phyloP scores from a whole-genome alignment of 305 asterid genomes.

The Lippia alba region DNA sequence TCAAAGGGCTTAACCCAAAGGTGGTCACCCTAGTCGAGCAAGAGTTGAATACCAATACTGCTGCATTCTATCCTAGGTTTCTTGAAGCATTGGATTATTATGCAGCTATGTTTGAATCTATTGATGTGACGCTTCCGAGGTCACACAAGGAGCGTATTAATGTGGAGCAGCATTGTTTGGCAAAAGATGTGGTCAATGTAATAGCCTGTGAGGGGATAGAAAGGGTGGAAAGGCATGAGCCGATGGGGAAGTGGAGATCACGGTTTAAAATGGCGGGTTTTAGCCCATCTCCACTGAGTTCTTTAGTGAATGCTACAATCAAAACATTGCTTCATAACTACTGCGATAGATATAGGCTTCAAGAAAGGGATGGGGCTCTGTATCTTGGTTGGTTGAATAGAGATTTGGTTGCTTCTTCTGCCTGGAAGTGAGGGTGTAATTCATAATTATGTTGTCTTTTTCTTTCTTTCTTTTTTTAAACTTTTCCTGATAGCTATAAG shows the following conservation, averaged over 20 bases:
- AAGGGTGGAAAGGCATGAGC: constrained; percentile 87
- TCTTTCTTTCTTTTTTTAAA: constrained; percentile 4
- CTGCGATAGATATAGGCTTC: constrained; percentile 64
- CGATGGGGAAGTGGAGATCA: constrained; percentile 79
- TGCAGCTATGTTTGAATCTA: constrained; percentile 81
- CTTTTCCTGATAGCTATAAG: constrained; percentile 27
- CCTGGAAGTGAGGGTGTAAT: constrained; percentile 71
- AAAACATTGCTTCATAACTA: constrained; percentile 62
- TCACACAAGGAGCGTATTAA: constrained; percentile 72
- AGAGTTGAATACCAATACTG: constrained; percentile 80
- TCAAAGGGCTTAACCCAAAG: constrained; percentile 64
- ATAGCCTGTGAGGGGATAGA: constrained; percentile 87
- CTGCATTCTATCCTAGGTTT: constrained; percentile 85
- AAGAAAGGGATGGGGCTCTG: constrained; percentile 87
- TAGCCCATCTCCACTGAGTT: constrained; percentile 68
- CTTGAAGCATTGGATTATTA: constrained; percentile 78
- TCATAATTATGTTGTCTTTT: background rate
- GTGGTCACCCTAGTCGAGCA: constrained; percentile 93
- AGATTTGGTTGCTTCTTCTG: constrained; percentile 87
- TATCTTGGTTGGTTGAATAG: constrained; percentile 94
- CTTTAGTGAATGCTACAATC: constrained; percentile 77
- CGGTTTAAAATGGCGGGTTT: constrained; percentile 91
- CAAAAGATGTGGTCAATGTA: constrained; percentile 76
- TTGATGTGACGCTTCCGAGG: constrained; percentile 71
- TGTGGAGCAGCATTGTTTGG: constrained; percentile 88